Base-by-base conservation (phyloP, 225 moss, liverwort and hornwort species). In the Asterella californica region DNA sequence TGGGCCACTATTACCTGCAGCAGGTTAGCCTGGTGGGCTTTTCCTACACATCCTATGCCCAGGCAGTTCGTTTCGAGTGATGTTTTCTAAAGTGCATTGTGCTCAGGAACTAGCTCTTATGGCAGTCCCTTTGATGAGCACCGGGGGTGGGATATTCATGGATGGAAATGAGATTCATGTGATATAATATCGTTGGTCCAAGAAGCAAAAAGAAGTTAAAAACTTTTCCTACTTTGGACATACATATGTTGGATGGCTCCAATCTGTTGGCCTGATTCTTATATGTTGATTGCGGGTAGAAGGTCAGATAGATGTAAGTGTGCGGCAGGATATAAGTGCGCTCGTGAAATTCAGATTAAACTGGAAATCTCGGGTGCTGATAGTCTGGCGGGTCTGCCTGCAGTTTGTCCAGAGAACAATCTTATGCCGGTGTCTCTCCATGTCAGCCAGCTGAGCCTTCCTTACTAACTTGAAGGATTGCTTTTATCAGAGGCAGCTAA, bases 121-220 rank as follows among this genome's bases (percentile, higher is more conserved):
- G 63, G 77, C 62, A 46, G 42, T 77, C 77, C 45, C 27, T 63
- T 29, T 77, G 77, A 77, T 77, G 77, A 77, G 62, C 63, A 42
- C 38, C 46, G 61, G 57, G 75, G 36, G 36, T 55, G 63, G 46
- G 63, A 63, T n/a, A 77, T 77, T 77, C 76, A 55, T 77, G 42
- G 77, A 15, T 63, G 61, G 33, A 36, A 37, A 38, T 57, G 55
- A 36, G 59, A 54, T 76, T 60, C 61, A 76, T 76, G 37, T 59
- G 60, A 59, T 42, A 38, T 45, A 32, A 9, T 60, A 53, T 76
- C 30, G 61, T 49, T 73, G 48, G 49, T 61, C 36, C 36, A 38
- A 61, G 55, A 37, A 76, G 59, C 33, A 37, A 76, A 61, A 38
- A n/a, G n/a, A 61, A 38, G 21, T 34, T 52, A 25, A 38, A 76